Evolutionary conservation across 352 stramenopile species (phyloP).

Genomic region (Elongisporangium anandrum): DNA sequence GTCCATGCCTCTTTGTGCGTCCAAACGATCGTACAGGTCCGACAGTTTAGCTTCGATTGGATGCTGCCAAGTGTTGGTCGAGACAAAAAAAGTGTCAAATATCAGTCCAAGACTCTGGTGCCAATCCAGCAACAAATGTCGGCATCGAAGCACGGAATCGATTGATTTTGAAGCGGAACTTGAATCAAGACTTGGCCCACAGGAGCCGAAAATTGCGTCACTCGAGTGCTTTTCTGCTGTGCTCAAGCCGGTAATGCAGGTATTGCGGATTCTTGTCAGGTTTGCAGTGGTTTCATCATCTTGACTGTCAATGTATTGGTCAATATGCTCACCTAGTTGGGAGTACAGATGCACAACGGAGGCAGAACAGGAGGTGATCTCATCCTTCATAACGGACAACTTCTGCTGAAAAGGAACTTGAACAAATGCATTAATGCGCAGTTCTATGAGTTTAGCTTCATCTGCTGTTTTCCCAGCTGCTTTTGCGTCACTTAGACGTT

Average conservation of each 20-base stretch:
- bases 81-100: conserved; percentile 18
- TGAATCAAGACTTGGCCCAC: not conserved
- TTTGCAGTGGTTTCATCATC: conserved; percentile 1
- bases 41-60: conserved; percentile 9
- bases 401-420: conserved; percentile 14
- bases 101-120: conserved; percentile 14
- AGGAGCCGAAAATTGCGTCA: not conserved
- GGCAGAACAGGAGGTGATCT: not conserved
- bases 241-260: not conserved
- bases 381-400: conserved; percentile 3
- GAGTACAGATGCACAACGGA: conserved; percentile 2
- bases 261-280: not conserved
- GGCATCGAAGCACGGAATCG: not conserved
- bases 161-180: no score
- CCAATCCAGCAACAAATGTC: conserved; percentile 5
- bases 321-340: not conserved
- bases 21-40: conserved; percentile 12
- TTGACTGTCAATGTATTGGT: conserved; percentile 24
- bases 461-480: conserved; percentile 48
- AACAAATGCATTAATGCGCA: conserved; percentile 33
- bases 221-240: not conserved
- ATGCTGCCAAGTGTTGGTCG: conserved; percentile 14
- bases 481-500: conserved; percentile 38
- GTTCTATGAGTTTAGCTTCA: conserved; percentile 68
- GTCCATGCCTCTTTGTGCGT: not conserved